Percentiles rank a stretch among this genome's conserved stretches.
Conservation (phyloP, 2,329 filamentous ascomycete genomes). For the Paecilomyces variotii region DNA sequence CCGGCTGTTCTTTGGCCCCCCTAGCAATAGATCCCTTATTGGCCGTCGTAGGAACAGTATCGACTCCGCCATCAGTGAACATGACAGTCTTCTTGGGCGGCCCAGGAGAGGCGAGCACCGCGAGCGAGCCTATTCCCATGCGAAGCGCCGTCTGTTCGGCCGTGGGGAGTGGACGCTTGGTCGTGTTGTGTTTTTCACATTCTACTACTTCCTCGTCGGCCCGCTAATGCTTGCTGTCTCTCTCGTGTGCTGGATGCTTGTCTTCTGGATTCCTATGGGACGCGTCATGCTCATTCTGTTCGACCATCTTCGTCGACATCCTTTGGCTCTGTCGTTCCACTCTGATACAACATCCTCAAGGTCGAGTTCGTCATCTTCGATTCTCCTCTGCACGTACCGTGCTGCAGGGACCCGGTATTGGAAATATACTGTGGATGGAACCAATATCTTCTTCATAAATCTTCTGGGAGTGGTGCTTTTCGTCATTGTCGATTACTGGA, state of each 20-base stretch:
- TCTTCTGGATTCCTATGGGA: slow-evolving; percentile 98
- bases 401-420: slow-evolving; percentile 93
- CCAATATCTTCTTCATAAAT: slow-evolving; percentile 98
- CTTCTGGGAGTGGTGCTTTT: slow-evolving; percentile 89
- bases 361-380: slow-evolving; percentile 66
- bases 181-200: slow-evolving; percentile 88
- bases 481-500: slow-evolving; percentile 84
- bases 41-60: slow-evolving; percentile 81
- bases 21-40: slow-evolving; percentile 65
- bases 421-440: slow-evolving; percentile 98
- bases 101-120: slow-evolving; percentile 45
- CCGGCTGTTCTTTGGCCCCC: slow-evolving; percentile 88
- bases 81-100: slow-evolving; percentile 75
- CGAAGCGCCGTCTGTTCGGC: slow-evolving; percentile 84
- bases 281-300: slow-evolving; percentile 86
- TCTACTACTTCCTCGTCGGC: slow-evolving; percentile 89
- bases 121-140: slow-evolving; percentile 35
- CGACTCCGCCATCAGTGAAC: slow-evolving; percentile 73
- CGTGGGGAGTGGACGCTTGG: slow-evolving; percentile 93
- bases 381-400: slow-evolving; percentile 92
- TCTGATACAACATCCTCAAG: slow-evolving; percentile 72
- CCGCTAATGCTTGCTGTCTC: slow-evolving; percentile 81
- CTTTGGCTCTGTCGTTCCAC: slow-evolving; percentile 86
- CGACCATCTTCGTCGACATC: slow-evolving; percentile 85
- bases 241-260: slow-evolving; percentile 85